Base-by-base conservation (phyloP, 2,329 filamentous ascomycete species). In the Exophiala sideris region DNA sequence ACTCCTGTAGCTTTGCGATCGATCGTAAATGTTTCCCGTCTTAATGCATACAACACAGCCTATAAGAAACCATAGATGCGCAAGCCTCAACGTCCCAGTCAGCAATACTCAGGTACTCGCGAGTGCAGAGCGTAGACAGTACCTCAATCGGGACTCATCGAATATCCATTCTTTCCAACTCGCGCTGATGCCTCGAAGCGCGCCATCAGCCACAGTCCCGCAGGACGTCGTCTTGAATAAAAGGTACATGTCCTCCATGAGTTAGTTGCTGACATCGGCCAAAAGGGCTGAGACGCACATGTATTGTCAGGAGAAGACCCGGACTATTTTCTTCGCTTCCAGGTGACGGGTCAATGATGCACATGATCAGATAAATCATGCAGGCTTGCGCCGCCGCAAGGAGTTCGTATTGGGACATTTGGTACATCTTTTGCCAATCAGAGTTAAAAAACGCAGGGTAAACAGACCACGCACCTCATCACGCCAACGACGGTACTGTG, bases 151-250 rank as follows among this genome's bases (percentile, higher is more conserved):
- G 34, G 62, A 63, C 51, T 64, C 62, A 4, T 46, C 50, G 57
- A 59, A 63, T 24, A 63, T 59, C 62, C 62, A 64, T 20, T 62
- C 58, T 52, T 63, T 56, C 62, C 62, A 64, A 18, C 24, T 48
- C 7, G 34, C 16, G 33, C 47, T 56, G n/a, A 50, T 49, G 24
- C 45, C 33, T 24, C 38, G 45, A 38, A 33, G 40, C 40, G 60
- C 51, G 14, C 29, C 39, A 34, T 57, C 38, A 38, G 5, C 7
- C 24, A 5, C 24, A 29, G 24, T 29, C 24, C 5, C 7, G 24
- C 24, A 29, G 24, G 24, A 29, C 24, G 24, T 29, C 24, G 5
- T 5, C 7, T 29, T 29, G 24, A 29, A 29, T 8, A 29, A 29
- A 8, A 29, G 24, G 24, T 29, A 29, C 5, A 29, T 29, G 24